Evolutionary conservation across 1,284 basidiomycete genomes (phyloP), one percentile per base, ranked within the genome.

Genomic region (Leccinum ponderosum): DNA sequence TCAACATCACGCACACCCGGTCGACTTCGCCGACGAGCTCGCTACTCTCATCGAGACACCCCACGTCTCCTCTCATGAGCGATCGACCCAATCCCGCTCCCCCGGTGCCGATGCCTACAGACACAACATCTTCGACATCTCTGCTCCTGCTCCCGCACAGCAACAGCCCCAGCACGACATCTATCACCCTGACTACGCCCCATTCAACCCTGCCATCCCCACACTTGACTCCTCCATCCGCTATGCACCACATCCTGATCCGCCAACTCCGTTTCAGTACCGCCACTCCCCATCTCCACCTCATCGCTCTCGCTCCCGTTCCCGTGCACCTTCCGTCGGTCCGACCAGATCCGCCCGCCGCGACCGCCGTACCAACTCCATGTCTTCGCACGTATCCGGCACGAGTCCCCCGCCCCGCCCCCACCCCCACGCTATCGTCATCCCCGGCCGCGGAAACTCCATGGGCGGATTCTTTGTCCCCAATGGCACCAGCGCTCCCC

Each of bases 101-200:
- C 66, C 71, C 65, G 72, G 79, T 62, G 74, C 75, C 51, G 75
- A 78, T 22, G 72, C 75, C 15, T 76, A 76, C 52, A 81, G 85
- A 4, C 88, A 89, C 78, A 87, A 88, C 75, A 89, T 90, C 69
- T 90, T 90, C 57, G 88, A 90, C 74, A 85, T 89, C 72, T 81
- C 81, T 58, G 81, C 82, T 2, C 80, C 81, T 14, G 55, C 69
- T 4, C 56, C 68, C 22, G 47, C 67, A 9, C 72, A 68, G 12
- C 58, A 64, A 11, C 66, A 66, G 35, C 9, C 0, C 2, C 66
- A 62, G 5, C 65, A 67, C 7, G 73, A 74, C 57, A 67, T 72
- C 37, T 74, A 73, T 57, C 64, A 65, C 17, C 64, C 66, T 58
- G 62, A 67, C 47, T 73, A 69, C 52, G 53, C 68, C 60, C 71